Evolutionary conservation across 305 asterid species (phyloP).

Genomic region (Solanum aculeatissimum): DNA sequence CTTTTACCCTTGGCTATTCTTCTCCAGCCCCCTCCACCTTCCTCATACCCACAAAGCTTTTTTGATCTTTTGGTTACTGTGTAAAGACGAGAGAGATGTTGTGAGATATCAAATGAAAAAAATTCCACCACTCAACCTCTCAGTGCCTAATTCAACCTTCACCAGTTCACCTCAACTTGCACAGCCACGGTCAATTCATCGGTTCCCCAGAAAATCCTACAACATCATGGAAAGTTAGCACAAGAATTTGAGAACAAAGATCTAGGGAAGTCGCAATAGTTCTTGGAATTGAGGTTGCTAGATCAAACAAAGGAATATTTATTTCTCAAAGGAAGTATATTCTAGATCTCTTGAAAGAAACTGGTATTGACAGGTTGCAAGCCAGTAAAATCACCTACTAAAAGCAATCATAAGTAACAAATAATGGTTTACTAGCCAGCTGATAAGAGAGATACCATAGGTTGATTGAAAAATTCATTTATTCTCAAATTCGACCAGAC

Average conservation of each 20-base stretch:
- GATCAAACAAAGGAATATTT: not conserved
- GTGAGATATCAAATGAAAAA: constrained; percentile 14
- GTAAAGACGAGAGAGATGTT: too few species aligned
- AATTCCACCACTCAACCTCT: constrained; percentile 29
- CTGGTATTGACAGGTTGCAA: not conserved
- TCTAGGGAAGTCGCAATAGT: not conserved
- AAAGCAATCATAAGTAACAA: not conserved
- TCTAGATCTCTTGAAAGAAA: not conserved
- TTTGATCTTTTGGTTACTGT: too few species aligned
- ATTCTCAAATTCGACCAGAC: not conserved
- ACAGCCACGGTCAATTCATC: not conserved
- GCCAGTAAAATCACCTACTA: not conserved
- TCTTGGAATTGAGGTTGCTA: not conserved
- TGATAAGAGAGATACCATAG: not conserved
- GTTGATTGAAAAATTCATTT: not conserved
- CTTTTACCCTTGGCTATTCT: too few species aligned
- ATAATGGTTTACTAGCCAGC: not conserved
- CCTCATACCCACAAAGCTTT: too few species aligned
- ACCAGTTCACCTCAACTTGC: constrained; percentile 17
- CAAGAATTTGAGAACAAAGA: not conserved
- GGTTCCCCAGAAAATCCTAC: too few species aligned
- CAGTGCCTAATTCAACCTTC: not conserved
- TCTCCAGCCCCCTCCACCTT: too few species aligned
- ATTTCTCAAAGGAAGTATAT: not conserved
- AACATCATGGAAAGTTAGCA: not conserved